Percentiles rank a stretch among this genome's conserved stretches.
Evolutionary conservation across 2,329 filamentous ascomycete genomes (phyloP).

Genomic region (Scytalidium sp.): DNA sequence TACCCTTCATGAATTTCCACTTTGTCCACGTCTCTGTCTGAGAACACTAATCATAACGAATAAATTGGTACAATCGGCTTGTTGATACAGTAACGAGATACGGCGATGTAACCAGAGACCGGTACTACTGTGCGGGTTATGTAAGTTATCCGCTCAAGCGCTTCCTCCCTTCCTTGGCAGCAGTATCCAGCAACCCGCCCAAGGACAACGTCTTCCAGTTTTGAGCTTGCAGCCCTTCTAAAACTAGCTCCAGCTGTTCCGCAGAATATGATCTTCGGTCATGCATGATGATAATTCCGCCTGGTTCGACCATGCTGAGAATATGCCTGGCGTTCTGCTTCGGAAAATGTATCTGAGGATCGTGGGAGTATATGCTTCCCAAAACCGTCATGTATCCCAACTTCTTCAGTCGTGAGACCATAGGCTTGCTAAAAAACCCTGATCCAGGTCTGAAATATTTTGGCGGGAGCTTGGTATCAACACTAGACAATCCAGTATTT

Average conservation of each 20-base stretch:
- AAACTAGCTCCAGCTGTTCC: slow-evolving; percentile 70
- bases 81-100: too few relatives aligned
- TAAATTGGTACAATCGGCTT: too few relatives aligned
- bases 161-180: slow-evolving; percentile 5
- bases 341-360: slow-evolving; percentile 75
- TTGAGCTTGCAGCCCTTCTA: slow-evolving; percentile 66
- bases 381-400: slow-evolving; percentile 73
- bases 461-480: slow-evolving; percentile 2
- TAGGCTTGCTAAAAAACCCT: slow-evolving; percentile 73
- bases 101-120: too few relatives aligned
- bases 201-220: slow-evolving; percentile 74
- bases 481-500: slow-evolving; percentile 43
- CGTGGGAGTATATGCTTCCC: slow-evolving; percentile 84
- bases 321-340: slow-evolving; percentile 74
- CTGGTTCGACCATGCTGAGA: slow-evolving; percentile 73
- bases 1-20: too few relatives aligned
- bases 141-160: background rate
- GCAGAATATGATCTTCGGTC: slow-evolving; percentile 80
- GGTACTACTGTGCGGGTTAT: background rate
- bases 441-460: slow-evolving; percentile 81
- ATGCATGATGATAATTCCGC: slow-evolving; percentile 82
- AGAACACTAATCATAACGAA: too few relatives aligned
- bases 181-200: slow-evolving; percentile 55
- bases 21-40: too few relatives aligned
- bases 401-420: slow-evolving; percentile 57